Evolutionary conservation across 306 rosid species (phyloP).

Genomic region (Cucumis melo): DNA sequence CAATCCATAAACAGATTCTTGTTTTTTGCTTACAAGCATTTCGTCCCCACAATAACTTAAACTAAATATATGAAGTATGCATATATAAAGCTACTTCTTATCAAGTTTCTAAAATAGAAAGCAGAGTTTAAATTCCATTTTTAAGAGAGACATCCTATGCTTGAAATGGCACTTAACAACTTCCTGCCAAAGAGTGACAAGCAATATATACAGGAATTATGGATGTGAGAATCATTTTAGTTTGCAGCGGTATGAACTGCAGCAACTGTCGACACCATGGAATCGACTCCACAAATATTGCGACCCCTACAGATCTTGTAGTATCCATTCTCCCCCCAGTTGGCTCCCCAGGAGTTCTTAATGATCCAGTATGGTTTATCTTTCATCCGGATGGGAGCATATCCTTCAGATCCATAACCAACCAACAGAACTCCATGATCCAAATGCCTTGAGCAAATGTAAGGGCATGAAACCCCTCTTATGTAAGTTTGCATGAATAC

Average conservation of each 20-base stretch:
- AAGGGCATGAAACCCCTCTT: constrained; percentile 92
- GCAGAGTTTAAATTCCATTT: neutral
- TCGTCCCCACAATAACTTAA: neutral
- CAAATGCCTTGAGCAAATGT: constrained; percentile 58
- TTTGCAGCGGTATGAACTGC: constrained; percentile 31
- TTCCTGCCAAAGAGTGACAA: no score
- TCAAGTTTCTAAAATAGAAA: neutral
- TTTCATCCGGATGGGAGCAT: constrained; percentile 72
- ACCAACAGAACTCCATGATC: constrained; percentile 87
- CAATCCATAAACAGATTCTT: neutral
- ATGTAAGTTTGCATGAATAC: constrained; percentile 90
- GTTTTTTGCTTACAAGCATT: neutral
- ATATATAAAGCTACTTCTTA: neutral
- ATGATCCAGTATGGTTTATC: constrained; percentile 94
- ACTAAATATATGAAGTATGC: neutral
- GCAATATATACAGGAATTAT: neutral
- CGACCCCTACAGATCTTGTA: constrained; percentile 85
- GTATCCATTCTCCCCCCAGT: constrained; percentile 88
- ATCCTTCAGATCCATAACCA: constrained; percentile 67
- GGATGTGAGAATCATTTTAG: neutral
- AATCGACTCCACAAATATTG: constrained; percentile 80
- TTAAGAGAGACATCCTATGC: neutral
- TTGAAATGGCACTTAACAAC: neutral
- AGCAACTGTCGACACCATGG: constrained; percentile 76
- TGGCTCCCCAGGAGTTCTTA: constrained; percentile 89